Conservation (phyloP, 2,329 filamentous ascomycete species). For the Fusarium protoensiforme region DNA sequence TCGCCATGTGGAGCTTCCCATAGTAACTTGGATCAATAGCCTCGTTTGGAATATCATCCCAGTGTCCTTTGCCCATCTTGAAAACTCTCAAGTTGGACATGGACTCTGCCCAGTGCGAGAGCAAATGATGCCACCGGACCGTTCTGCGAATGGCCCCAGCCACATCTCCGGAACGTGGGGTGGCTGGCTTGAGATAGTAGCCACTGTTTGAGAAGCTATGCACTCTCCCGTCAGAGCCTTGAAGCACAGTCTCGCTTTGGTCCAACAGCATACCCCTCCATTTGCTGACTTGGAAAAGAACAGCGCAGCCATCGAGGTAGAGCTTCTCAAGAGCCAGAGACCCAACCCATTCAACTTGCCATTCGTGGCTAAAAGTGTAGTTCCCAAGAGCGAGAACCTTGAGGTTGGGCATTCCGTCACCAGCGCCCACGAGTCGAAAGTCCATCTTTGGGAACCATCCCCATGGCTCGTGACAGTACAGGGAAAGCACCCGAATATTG, state of each 20-base stretch:
- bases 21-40: not conserved
- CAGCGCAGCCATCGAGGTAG: slow-evolving; percentile 55
- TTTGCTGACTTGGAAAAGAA: slow-evolving; percentile 30
- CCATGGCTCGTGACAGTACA: slow-evolving; percentile 51
- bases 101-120: slow-evolving; percentile 4
- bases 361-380: slow-evolving; percentile 55
- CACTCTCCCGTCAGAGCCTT: not conserved
- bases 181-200: not conserved
- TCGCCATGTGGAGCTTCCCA: not conserved
- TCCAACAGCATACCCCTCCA: not conserved
- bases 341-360: slow-evolving; percentile 58
- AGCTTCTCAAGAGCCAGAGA: slow-evolving; percentile 50
- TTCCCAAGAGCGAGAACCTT: slow-evolving; percentile 52
- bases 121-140: slow-evolving; percentile 9
- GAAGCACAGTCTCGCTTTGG: not conserved
- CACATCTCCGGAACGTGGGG: not conserved
- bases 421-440: slow-evolving; percentile 33
- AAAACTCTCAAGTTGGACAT: slow-evolving; percentile 7
- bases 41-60: not conserved
- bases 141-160: not conserved
- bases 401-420: slow-evolving; percentile 48
- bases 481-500: slow-evolving; percentile 49
- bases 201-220: not conserved
- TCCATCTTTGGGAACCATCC: slow-evolving; percentile 54
- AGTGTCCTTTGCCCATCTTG: not conserved